phyloP scores from a whole-genome alignment of 2,329 filamentous ascomycete species.

The Botrytis byssoidea region DNA sequence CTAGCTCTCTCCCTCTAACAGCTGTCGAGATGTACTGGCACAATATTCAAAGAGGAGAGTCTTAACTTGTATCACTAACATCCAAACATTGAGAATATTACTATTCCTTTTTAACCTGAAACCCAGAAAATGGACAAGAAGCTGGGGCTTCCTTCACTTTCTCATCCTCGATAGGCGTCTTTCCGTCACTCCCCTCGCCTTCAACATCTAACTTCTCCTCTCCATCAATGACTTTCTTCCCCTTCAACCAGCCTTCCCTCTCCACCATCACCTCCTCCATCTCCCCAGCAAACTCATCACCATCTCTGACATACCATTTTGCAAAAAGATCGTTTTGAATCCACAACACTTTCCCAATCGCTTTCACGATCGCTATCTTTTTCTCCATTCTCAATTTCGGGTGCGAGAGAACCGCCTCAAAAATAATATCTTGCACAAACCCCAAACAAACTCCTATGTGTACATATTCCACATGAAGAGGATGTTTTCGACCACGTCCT shows the following conservation, averaged over 20 bases:
- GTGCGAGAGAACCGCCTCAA: conserved; percentile 68
- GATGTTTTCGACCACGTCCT: conserved; percentile 15
- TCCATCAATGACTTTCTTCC: conserved; percentile 8
- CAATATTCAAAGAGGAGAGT: background rate
- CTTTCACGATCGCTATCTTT: conserved; percentile 73
- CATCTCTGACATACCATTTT: conserved; percentile 61
- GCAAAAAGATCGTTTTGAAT: conserved; percentile 85
- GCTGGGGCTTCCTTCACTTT: background rate
- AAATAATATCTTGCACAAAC: conserved; percentile 75
- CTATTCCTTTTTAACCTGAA: background rate
- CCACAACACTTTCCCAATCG: conserved; percentile 79
- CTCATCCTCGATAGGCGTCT: background rate
- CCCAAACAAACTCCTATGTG: conserved; percentile 71
- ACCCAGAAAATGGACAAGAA: conserved; percentile 13
- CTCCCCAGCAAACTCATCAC: conserved; percentile 17
- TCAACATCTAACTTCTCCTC: background rate
- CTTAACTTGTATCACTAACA: background rate
- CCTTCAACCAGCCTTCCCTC: conserved; percentile 17
- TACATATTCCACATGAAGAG: conserved; percentile 60
- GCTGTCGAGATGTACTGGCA: background rate
- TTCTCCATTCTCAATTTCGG: conserved; percentile 58
- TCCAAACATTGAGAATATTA: background rate
- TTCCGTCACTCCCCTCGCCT: background rate
- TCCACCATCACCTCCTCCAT: conserved; percentile 17
- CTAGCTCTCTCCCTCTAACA: background rate